phyloP scores from a whole-genome alignment of 2,329 filamentous ascomycete genomes.

The Exophiala sp. region DNA sequence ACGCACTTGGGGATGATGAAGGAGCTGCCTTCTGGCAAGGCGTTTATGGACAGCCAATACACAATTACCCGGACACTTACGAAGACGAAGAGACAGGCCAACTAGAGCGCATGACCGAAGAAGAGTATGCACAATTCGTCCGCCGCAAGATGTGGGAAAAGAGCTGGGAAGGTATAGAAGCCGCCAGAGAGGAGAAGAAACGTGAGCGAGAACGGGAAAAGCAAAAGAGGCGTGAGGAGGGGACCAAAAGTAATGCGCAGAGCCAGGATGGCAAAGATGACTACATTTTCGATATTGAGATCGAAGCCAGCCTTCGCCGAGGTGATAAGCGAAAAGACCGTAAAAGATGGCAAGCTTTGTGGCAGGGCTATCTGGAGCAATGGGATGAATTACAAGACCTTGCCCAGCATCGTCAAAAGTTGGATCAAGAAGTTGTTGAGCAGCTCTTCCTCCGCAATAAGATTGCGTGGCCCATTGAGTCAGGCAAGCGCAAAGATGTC shows the following conservation, averaged over 20 bases:
- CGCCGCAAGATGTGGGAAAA: conserved; percentile 93
- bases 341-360: conserved; percentile 57
- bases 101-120: conserved; percentile 83
- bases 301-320: conserved; percentile 66
- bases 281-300: conserved; percentile 54
- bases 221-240: conserved; percentile 38
- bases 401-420: conserved; percentile 21
- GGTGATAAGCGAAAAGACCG: conserved; percentile 61
- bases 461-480: conserved; percentile 71
- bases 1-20: conserved; percentile 95
- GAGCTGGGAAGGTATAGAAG: conserved; percentile 76
- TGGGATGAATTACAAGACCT: conserved; percentile 56
- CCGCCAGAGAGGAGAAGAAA: conserved; percentile 66
- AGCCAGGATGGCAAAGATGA: conserved; percentile 8
- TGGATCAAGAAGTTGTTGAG: conserved; percentile 11
- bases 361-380: conserved; percentile 60
- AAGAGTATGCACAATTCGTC: conserved; percentile 85
- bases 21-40: conserved; percentile 92
- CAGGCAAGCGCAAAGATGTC: conserved; percentile 57
- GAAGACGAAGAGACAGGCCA: conserved; percentile 50
- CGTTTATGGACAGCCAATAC: conserved; percentile 94
- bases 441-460: conserved; percentile 37
- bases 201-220: conserved; percentile 50
- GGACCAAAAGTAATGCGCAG: neutral
- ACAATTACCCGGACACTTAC: conserved; percentile 64